Percentiles rank a stretch among this genome's conserved stretches.
Evolutionary conservation across 164 flowering plant genomes (phyloP).

Genomic region (Cinnamomum chago): DNA sequence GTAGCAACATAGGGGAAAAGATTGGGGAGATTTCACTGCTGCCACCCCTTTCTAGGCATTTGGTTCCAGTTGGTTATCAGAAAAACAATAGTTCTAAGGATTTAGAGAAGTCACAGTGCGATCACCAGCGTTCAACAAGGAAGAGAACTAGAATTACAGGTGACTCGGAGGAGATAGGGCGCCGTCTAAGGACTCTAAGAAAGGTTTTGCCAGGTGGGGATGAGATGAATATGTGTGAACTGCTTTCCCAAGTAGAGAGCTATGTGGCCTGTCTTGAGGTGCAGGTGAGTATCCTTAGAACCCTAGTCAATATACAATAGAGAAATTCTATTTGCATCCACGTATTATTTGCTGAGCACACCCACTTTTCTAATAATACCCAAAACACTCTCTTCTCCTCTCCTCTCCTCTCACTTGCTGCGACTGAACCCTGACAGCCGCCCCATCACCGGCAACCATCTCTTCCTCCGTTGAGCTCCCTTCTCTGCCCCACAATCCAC

Average conservation of each 20-base stretch:
- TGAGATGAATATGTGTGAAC: slow-evolving; percentile 22
- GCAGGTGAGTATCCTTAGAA: slow-evolving; percentile 29
- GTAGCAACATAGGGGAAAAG: not conserved
- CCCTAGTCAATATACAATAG: slow-evolving; percentile 3
- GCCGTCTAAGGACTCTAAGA: slow-evolving; percentile 18
- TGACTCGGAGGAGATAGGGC: slow-evolving; percentile 10
- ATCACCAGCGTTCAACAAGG: not conserved
- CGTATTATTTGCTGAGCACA: too few species aligned
- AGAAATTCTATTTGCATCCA: too few species aligned
- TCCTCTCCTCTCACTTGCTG: too few species aligned
- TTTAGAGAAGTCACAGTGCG: not conserved
- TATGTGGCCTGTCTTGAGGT: slow-evolving; percentile 31
- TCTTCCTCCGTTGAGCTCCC: too few species aligned
- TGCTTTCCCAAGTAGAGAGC: slow-evolving; percentile 32
- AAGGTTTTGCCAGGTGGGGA: slow-evolving; percentile 33
- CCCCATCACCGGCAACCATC: too few species aligned
- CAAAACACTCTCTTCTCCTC: too few species aligned
- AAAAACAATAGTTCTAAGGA: not conserved
- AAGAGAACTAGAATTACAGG: slow-evolving; percentile 1
- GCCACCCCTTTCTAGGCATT: slow-evolving; percentile 6
- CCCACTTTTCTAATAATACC: too few species aligned
- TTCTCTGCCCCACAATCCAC: too few species aligned
- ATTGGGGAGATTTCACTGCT: not conserved
- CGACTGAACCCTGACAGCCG: too few species aligned
- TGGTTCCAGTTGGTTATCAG: not conserved